These are phyloP conservation scores for Solanum commersonii DNA, from an alignment of 257 asterid genomes.

Conservation along the genomic window DNA sequence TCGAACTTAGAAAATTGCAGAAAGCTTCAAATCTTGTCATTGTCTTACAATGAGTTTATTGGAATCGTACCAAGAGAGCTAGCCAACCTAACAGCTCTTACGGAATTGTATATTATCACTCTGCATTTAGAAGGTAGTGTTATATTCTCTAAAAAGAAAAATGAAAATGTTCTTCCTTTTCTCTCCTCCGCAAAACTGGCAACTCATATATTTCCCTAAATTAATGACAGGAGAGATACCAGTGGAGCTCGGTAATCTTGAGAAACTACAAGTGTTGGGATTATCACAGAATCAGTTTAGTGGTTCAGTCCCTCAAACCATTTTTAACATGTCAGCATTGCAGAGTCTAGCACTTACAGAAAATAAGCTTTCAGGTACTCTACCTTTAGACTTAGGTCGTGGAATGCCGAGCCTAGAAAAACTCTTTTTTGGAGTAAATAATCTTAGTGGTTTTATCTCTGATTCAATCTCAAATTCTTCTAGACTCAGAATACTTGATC, in stretches of 20 bases:
- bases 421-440: fast-evolving
- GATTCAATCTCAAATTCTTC: no score
- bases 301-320: background rate
- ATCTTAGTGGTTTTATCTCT: no score
- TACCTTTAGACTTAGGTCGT: background rate
- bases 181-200: background rate
- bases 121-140: background rate
- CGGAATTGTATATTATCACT: fast-evolving
- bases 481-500: no score
- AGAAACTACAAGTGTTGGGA: fast-evolving
- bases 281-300: background rate
- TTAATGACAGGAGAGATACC: background rate
- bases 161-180: background rate
- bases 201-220: background rate
- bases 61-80: no score
- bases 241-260: background rate
- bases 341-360: fast-evolving
- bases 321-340: background rate
- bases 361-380: background rate
- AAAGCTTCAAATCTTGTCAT: no score
- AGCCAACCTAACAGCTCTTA: background rate
- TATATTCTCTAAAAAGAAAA: no score
- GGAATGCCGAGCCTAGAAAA: no score
- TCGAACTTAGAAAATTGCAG: no score
- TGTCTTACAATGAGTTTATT: no score